Percentiles rank a stretch among this genome's conserved stretches.
These are phyloP conservation scores for Trifolium fragiferum DNA, from an alignment of 306 rosid genomes.

Conservation along the genomic window DNA sequence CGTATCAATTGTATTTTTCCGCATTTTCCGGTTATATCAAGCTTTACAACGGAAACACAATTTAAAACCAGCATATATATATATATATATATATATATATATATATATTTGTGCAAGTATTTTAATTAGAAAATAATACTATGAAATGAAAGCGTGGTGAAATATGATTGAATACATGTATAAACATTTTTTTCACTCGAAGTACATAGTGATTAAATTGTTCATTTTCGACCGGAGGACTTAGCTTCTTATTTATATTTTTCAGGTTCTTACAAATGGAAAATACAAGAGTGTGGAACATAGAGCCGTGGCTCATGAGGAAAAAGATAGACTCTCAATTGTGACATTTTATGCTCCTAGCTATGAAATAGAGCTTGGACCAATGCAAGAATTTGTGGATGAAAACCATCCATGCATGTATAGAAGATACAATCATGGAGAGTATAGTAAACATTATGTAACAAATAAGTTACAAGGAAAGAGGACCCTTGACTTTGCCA, in stretches of 20 bases:
- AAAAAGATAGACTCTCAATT: slow-evolving; percentile 73
- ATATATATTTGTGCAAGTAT: neutral
- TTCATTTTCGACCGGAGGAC: neutral
- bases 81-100: too few relatives aligned
- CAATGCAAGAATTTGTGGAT: slow-evolving; percentile 70
- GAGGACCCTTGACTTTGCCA: slow-evolving; percentile 82
- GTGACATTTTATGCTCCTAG: slow-evolving; percentile 96
- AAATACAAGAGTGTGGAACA: slow-evolving; percentile 96
- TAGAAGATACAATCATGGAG: slow-evolving; percentile 89
- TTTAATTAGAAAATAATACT: neutral
- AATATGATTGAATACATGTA: too few relatives aligned
- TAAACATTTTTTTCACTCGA: too few relatives aligned
- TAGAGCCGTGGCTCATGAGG: slow-evolving; percentile 84
- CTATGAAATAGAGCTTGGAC: slow-evolving; percentile 89
- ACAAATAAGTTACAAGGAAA: slow-evolving; percentile 94
- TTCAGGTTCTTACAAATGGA: slow-evolving; percentile 93
- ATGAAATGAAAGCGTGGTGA: too few relatives aligned
- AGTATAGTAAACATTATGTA: slow-evolving; percentile 83
- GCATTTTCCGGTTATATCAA: too few relatives aligned
- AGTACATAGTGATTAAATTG: neutral
- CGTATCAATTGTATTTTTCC: too few relatives aligned
- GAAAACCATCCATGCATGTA: slow-evolving; percentile 73
- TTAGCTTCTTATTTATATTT: slow-evolving; percentile 27
- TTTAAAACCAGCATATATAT: neutral
- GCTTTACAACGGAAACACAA: too few relatives aligned